Evolutionary conservation across 441 rosid species (phyloP).

Genomic region (Euphorbia celastroides): DNA sequence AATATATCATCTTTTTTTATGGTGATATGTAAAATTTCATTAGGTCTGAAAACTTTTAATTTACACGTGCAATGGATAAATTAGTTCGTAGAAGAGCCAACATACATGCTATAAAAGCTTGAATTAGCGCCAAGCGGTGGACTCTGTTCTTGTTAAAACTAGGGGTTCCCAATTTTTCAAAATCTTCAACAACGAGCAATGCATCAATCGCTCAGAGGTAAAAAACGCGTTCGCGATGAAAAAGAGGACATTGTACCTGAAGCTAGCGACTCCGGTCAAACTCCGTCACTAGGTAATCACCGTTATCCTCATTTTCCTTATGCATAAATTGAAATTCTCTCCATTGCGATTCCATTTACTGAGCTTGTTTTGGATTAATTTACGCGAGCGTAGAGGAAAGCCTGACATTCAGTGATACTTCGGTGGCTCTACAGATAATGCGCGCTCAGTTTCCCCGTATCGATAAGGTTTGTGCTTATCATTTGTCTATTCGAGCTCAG

Average conservation of each 20-base stretch:
- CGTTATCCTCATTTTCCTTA: background rate
- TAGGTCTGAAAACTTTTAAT: too few species aligned
- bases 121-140: constrained; percentile 2
- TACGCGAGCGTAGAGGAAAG: constrained; percentile 43
- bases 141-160: background rate
- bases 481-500: background rate
- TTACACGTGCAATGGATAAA: too few species aligned
- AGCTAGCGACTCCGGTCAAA: constrained; percentile 23
- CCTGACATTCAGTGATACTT: constrained; percentile 68
- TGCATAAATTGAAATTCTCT: background rate
- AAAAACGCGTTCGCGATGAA: constrained; percentile 37
- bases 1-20: too few species aligned
- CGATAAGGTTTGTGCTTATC: constrained; percentile 45
- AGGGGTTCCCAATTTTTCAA: background rate
- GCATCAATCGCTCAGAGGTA: constrained; percentile 21
- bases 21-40: too few species aligned
- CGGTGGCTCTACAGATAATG: constrained; percentile 77
- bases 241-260: constrained; percentile 22
- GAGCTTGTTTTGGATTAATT: background rate
- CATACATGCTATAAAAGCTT: too few species aligned
- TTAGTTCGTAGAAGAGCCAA: too few species aligned
- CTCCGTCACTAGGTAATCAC: constrained; percentile 37
- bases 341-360: background rate
- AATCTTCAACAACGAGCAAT: background rate
- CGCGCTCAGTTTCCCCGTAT: constrained; percentile 83